Percentiles rank a stretch among this genome's conserved stretches.
Evolutionary conservation across 2,329 filamentous ascomycete genomes (phyloP).

Genomic region (Camptophora hylomeconis): DNA sequence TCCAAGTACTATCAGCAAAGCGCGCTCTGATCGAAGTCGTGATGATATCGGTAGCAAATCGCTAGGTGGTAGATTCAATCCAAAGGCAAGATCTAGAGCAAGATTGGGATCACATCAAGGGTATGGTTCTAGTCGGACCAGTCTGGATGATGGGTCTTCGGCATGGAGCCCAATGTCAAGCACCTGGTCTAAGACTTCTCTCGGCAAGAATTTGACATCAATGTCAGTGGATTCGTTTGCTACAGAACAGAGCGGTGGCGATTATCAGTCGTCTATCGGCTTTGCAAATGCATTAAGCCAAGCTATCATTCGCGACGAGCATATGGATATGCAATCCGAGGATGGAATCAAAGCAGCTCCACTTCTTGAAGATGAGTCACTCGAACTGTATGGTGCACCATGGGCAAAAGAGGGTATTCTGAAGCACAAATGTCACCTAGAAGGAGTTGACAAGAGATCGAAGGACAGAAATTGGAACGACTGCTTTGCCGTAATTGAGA

Average conservation of each 20-base stretch:
- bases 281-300: constrained; percentile 95
- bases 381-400: constrained; percentile 84
- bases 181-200: constrained; percentile 87
- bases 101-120: constrained; percentile 64
- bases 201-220: constrained; percentile 79
- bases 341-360: constrained; percentile 48
- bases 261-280: constrained; percentile 92
- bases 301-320: constrained; percentile 86
- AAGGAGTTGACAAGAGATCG: constrained; percentile 77
- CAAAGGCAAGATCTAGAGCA: constrained; percentile 73
- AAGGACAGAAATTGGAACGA: constrained; percentile 92
- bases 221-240: constrained; percentile 87
- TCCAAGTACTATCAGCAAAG: constrained; percentile 84
- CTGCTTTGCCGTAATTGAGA: constrained; percentile 91
- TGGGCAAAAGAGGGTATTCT: constrained; percentile 97
- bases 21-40: constrained; percentile 69
- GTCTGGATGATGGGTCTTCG: constrained; percentile 79
- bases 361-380: constrained; percentile 78
- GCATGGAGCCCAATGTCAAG: constrained; percentile 90
- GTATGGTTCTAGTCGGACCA: constrained; percentile 82
- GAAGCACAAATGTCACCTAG: constrained; percentile 91
- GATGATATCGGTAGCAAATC: constrained; percentile 50
- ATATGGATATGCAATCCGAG: constrained; percentile 42
- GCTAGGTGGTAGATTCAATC: constrained; percentile 60
- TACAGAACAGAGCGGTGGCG: constrained; percentile 42